Base-by-base conservation (phyloP, 2,329 filamentous ascomycete genomes). In the Thelonectria blattea region DNA sequence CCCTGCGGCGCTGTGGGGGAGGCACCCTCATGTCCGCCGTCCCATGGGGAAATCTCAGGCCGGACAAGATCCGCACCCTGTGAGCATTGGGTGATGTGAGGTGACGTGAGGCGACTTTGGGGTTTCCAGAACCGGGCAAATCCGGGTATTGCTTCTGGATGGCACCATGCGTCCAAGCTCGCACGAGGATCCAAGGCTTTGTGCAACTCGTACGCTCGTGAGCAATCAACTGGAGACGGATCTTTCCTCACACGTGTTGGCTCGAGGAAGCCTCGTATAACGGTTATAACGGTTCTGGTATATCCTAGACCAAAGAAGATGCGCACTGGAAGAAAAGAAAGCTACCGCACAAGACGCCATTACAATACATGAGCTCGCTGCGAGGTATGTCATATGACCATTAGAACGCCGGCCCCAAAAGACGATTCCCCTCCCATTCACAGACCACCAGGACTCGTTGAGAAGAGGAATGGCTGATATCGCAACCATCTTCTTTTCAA, bases 341-440 rank as follows among this genome's bases (percentile, higher is more conserved):
- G 45, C 22, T 27, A 30, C 22, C 27, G 6, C 45, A 47, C 45
- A 30, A 41, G 27, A 52, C 52, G 42, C 39, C 55, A 60, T 60
- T 60, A 60, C 47, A 60, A 55, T 56, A 50, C 57, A 50, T 43
- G 57, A 47, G 34, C 52, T 46, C 51, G 52, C 47, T 55, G 32
- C 46, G 41, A 45, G 45, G 20, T 46, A 46, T 45, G 46, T 24
- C 57, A 51, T 48, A 55, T 52, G 47, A 41, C 47, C 52, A 55
- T 37, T 41, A 50, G 39, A 59, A 55, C 57, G 57, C 57, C 57
- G 30, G 32, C 46, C 47, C 34, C 53, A 39, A 20, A 46, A 39
- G 43, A 53, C 45, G 8, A 14, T 47, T 60, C 37, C 47, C 41
- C 39, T 60, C 46, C 52, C 20, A 52, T 30, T 49, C 55, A 24